These are phyloP conservation scores for Mycothermus thermophilus DNA, from an alignment of 495 filamentous ascomycete species.

Conservation along the genomic window DNA sequence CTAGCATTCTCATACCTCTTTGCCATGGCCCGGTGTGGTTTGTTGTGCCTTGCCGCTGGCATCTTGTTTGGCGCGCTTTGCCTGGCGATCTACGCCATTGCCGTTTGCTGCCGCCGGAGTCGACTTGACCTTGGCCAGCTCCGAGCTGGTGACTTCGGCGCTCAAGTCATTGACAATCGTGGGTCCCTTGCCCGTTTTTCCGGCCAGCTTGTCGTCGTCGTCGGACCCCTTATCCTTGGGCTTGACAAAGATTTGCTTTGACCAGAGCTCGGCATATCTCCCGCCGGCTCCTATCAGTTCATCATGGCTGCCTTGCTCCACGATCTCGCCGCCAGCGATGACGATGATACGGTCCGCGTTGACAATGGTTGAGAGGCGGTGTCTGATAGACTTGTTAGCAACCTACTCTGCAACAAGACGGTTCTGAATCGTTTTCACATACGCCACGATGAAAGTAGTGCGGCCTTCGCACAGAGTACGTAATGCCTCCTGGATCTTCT, in stretches of 20 bases:
- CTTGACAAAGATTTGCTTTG: constrained; percentile 42
- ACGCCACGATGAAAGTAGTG: constrained; percentile 52
- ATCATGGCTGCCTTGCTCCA: constrained; percentile 51
- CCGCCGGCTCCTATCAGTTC: constrained; percentile 41
- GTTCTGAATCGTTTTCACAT: constrained; percentile 14
- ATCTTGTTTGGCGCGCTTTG: constrained; percentile 11
- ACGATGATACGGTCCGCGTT: constrained; percentile 56
- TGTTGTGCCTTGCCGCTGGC: no score
- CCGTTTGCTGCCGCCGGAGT: background rate
- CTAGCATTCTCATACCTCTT: constrained; percentile 37
- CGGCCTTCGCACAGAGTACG: constrained; percentile 39
- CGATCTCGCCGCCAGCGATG: constrained; percentile 47
- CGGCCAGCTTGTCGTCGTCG: constrained; percentile 10
- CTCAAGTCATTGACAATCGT: constrained; percentile 31
- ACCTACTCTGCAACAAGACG: background rate
- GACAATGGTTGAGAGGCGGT: constrained; percentile 58
- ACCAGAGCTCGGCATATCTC: constrained; percentile 51
- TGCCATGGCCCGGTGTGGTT: constrained; percentile 23
- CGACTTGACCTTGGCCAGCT: constrained; percentile 24
- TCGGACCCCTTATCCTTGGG: constrained; percentile 28
- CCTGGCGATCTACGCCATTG: background rate
- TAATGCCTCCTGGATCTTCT: constrained; percentile 56
- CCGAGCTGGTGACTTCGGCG: constrained; percentile 18
- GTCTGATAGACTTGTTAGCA: constrained; percentile 18
- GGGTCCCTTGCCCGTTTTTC: constrained; percentile 17